Evolutionary conservation across 495 filamentous ascomycete species (phyloP).

Genomic region (Platismatia glauca): DNA sequence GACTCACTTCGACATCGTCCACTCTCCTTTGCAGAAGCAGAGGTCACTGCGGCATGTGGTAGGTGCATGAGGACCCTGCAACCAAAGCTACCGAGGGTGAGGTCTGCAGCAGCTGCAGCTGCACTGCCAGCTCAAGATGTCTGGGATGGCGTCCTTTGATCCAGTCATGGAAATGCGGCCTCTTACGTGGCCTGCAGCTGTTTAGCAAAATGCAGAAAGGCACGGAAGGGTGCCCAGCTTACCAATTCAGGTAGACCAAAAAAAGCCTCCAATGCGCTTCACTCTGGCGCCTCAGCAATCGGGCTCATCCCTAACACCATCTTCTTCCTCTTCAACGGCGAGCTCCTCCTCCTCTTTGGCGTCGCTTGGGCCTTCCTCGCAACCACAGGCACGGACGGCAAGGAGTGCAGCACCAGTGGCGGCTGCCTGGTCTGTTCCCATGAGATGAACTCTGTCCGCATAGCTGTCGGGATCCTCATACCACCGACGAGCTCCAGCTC

Average conservation of each 20-base stretch:
- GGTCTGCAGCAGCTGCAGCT: background rate
- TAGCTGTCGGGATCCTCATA: constrained; percentile 13
- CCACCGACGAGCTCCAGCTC: constrained; percentile 14
- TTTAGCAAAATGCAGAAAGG: background rate
- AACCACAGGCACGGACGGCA: constrained; percentile 12
- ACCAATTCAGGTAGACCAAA: background rate
- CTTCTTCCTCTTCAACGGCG: constrained; percentile 17
- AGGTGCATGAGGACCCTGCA: background rate
- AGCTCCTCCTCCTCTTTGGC: constrained; percentile 18
- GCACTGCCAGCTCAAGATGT: constrained; percentile 4
- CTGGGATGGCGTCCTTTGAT: background rate
- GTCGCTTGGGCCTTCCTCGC: constrained; percentile 1
- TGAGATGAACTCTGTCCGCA: constrained; percentile 7
- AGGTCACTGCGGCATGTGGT: constrained; percentile 1
- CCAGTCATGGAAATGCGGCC: background rate
- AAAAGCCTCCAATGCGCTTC: constrained; percentile 3
- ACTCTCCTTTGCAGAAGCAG: background rate
- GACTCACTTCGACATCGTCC: background rate
- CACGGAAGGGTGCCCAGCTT: background rate
- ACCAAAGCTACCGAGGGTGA: background rate
- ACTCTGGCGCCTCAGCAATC: constrained; percentile 21
- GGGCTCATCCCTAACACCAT: constrained; percentile 19
- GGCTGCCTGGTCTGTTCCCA: constrained; percentile 23
- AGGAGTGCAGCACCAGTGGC: constrained; percentile 17
- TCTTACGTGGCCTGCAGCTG: background rate